Base-by-base conservation (phyloP, 768 basidiomycete species). In the Arthromyces matolae region DNA sequence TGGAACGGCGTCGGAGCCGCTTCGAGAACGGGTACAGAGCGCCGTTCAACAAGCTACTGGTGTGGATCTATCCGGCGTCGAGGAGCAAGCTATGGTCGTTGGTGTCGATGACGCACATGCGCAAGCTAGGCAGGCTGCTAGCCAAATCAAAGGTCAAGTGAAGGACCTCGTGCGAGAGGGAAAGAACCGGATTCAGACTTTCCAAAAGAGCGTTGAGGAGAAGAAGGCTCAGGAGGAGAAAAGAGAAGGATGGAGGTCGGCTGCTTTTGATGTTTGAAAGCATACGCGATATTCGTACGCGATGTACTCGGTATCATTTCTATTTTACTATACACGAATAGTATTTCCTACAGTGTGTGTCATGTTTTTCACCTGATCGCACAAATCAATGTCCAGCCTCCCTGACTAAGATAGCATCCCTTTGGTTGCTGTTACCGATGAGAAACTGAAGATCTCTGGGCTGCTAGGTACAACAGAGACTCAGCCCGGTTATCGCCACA, bases 1-100 rank as follows among this genome's bases (percentile, higher is more conserved):
- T 28, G 86, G 80, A 3, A 80, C 70, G 2, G 71, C 71, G 4
- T 71, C 80, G 3, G 75, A 71, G 53, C 61, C 62, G 9, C 37
- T 78, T 2, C 60, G 50, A 34, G 68, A 78, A 43, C 69, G 64
- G 4, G 57, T 72, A 5, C 60, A 56, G 0, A 69, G 64, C 8
- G 54, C 58, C 39, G 67, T 69, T 33, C 43, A 60, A 39, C 60
- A 61, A 5, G 62, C 59, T n/a, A 49, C 61, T 27, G 62, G 63
- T 5, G 62, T 64, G 22, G 64, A 59, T 29, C 50, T 61, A 0
- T 54, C 58, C 29, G 62, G 42, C 19, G 45, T 40, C 7, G 56
- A 35, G 19, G 51, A 33, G 53, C 43, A 37, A 35, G 48, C 48
- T 12, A 56, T 56, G 32, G 51, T 55, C 28, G 56, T 58, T n/a